Evolutionary conservation across 73 alveolate species (phyloP).

Genomic region (Tetrahymena malaccensis): DNA sequence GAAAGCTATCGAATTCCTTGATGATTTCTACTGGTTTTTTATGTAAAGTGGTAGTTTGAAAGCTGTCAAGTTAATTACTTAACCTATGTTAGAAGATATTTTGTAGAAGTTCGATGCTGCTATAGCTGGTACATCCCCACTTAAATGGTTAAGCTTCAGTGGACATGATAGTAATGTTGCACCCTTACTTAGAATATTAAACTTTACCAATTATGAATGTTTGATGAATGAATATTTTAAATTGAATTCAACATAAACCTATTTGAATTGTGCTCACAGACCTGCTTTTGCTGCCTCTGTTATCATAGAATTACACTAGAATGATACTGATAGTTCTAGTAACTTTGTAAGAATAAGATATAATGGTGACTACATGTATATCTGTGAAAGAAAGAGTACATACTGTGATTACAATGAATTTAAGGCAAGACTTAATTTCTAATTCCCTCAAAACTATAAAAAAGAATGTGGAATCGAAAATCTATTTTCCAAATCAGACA

Average conservation of each 20-base stretch:
- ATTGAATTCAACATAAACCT: neutral
- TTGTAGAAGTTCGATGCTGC: neutral
- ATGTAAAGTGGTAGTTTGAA: neutral
- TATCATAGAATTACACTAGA: constrained; percentile 21
- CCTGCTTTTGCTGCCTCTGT: constrained; percentile 33
- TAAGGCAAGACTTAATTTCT: neutral
- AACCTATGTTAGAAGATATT: neutral
- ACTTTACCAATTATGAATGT: constrained; percentile 22
- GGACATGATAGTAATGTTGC: neutral
- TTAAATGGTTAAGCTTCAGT: neutral
- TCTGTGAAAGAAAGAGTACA: neutral
- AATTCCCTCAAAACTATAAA: neutral
- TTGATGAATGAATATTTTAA: constrained; percentile 13
- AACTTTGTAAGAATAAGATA: constrained; percentile 13
- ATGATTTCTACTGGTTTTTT: neutral
- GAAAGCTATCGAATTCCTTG: neutral
- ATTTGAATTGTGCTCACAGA: constrained; percentile 3
- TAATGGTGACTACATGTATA: constrained; percentile 22
- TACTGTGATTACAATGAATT: neutral
- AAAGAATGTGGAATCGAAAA: neutral
- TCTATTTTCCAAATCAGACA: neutral
- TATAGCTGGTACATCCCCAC: neutral
- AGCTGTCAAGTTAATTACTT: neutral
- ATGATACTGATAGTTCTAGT: neutral
- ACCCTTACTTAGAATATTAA: neutral